Percentiles rank a stretch among this genome's conserved stretches.
phyloP scores from a whole-genome alignment of 148 eudicot genomes.

The Arbutus unedo region DNA sequence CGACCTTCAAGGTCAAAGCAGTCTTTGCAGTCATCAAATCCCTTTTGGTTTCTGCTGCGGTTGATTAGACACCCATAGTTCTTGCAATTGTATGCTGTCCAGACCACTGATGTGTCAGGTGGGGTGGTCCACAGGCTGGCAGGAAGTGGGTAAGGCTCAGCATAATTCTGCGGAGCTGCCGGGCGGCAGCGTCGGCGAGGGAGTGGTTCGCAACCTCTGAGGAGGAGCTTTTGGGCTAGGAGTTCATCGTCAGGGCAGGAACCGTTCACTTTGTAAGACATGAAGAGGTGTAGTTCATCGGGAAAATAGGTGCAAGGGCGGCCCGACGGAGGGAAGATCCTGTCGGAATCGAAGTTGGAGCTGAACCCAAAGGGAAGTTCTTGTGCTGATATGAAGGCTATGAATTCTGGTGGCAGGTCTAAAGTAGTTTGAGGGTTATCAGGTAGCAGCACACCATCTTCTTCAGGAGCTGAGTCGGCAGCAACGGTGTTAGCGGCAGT shows the following conservation, averaged over 20 bases:
- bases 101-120: slow-evolving; percentile 38
- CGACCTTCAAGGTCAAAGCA: slow-evolving; percentile 35
- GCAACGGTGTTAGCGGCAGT: not conserved
- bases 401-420: slow-evolving; percentile 36
- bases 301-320: slow-evolving; percentile 31
- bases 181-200: slow-evolving; percentile 52
- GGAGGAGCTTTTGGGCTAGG: slow-evolving; percentile 42
- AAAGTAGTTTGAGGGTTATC: slow-evolving; percentile 13
- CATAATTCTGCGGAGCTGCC: slow-evolving; percentile 25
- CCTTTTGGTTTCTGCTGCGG: slow-evolving; percentile 19
- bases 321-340: slow-evolving; percentile 40
- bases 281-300: slow-evolving; percentile 23
- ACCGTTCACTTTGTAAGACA: slow-evolving; percentile 37
- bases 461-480: not conserved
- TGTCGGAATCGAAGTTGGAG: slow-evolving; percentile 36
- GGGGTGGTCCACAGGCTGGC: slow-evolving; percentile 39
- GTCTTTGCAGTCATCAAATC: slow-evolving; percentile 38
- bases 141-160: slow-evolving; percentile 38
- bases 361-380: slow-evolving; percentile 42
- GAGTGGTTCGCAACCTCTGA: slow-evolving; percentile 49
- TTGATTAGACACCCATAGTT: slow-evolving; percentile 36
- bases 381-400: slow-evolving; percentile 38
- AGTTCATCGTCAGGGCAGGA: slow-evolving; percentile 45
- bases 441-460: not conserved
- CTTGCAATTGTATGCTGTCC: slow-evolving; percentile 48